phyloP scores from a whole-genome alignment of 2,329 filamentous ascomycete species.

The Fusarium udum region DNA sequence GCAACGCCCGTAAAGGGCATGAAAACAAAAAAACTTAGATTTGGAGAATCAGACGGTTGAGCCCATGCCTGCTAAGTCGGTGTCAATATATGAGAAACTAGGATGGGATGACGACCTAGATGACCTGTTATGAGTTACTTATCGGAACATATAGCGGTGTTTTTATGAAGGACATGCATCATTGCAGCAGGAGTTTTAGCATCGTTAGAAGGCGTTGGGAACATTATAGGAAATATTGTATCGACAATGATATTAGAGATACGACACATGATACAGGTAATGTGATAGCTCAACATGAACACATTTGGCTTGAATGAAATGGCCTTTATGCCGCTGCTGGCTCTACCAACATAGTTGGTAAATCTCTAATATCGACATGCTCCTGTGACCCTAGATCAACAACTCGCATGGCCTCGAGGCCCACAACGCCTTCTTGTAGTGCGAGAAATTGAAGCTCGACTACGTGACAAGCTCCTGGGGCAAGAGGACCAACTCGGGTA shows the following conservation, averaged over 20 bases:
- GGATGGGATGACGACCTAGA: slow-evolving; percentile 69
- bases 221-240: slow-evolving; percentile 32
- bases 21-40: slow-evolving; percentile 20
- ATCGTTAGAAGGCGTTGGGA: slow-evolving; percentile 38
- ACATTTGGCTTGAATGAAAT: background rate
- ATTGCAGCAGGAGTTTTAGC: slow-evolving; percentile 29
- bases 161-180: slow-evolving; percentile 33
- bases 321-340: slow-evolving; percentile 42
- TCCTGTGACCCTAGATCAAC: slow-evolving; percentile 79
- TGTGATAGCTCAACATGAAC: slow-evolving; percentile 16
- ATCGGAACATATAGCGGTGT: slow-evolving; percentile 36
- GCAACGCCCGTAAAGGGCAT: slow-evolving; percentile 53
- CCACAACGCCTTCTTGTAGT: slow-evolving; percentile 71
- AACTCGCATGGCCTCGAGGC: slow-evolving; percentile 77
- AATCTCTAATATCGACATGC: slow-evolving; percentile 78
- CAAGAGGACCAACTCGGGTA: slow-evolving; percentile 75
- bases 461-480: slow-evolving; percentile 77
- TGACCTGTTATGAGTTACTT: slow-evolving; percentile 51
- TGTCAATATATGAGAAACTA: slow-evolving; percentile 63
- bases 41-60: slow-evolving; percentile 13
- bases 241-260: slow-evolving; percentile 37
- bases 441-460: slow-evolving; percentile 78
- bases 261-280: slow-evolving; percentile 35
- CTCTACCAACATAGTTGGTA: slow-evolving; percentile 73
- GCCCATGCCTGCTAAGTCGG: slow-evolving; percentile 37